Evolutionary conservation across 2,329 filamentous ascomycete species (phyloP).

Genomic region (Rutstroemia sp.): DNA sequence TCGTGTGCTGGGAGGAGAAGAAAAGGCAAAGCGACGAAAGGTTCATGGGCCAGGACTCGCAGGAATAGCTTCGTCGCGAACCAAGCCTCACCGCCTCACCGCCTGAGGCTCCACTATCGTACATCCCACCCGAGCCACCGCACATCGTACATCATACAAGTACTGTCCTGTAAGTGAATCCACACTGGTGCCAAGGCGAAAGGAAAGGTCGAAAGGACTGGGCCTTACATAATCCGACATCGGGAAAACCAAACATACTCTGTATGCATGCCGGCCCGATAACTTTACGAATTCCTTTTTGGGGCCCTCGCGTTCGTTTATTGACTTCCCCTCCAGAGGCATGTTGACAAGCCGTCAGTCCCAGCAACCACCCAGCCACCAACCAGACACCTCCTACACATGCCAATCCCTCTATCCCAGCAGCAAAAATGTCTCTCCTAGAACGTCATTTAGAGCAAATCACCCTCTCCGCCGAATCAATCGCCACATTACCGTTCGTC

Average conservation of each 20-base stretch:
- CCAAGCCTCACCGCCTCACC: background rate
- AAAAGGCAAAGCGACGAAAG: background rate
- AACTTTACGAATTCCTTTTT: too few species aligned
- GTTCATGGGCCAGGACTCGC: background rate
- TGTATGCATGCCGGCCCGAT: too few species aligned
- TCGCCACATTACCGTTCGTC: slow-evolving; percentile 64
- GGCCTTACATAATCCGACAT: too few species aligned
- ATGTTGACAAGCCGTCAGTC: too few species aligned
- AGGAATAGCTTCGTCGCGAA: background rate
- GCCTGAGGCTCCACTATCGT: too few species aligned
- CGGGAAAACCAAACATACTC: too few species aligned
- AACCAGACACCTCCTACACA: background rate
- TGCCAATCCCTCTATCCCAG: slow-evolving; percentile 2
- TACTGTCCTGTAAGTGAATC: too few species aligned
- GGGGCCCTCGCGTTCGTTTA: background rate
- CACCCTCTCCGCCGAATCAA: slow-evolving; percentile 65
- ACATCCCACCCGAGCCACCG: too few species aligned
- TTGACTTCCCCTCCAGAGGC: background rate
- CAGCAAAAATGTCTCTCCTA: slow-evolving; percentile 55
- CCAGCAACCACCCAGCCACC: background rate
- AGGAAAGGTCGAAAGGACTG: too few species aligned
- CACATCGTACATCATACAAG: too few species aligned
- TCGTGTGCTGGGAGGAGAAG: background rate
- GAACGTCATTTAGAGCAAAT: slow-evolving; percentile 71
- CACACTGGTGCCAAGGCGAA: too few species aligned